Percentiles rank a stretch among this genome's conserved stretches.
Conservation (phyloP, 73 alveolate species). For the Paramecium primaurelia region DNA sequence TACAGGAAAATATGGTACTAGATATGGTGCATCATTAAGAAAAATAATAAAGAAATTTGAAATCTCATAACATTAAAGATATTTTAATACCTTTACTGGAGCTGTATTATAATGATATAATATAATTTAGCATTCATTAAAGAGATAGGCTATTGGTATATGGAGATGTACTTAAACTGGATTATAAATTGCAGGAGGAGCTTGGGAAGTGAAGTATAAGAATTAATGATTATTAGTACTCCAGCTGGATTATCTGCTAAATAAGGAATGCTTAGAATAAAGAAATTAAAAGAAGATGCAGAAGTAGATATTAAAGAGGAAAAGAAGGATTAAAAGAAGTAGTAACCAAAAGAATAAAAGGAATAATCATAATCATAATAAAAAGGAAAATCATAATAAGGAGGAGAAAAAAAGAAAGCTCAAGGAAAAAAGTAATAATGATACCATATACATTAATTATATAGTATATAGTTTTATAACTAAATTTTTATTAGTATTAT, state of each 20-base stretch:
- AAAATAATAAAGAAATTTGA: constrained; percentile 94
- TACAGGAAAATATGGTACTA: constrained; percentile 94
- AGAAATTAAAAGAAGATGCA: constrained; percentile 80
- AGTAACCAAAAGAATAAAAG: neutral
- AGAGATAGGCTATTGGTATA: constrained; percentile 85
- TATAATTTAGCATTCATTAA: constrained; percentile 68
- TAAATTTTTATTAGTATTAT: neutral
- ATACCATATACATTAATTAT: neutral
- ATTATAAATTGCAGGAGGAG: constrained; percentile 84
- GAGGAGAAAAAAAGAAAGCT: neutral
- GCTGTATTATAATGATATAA: constrained; percentile 53
- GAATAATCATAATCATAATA: neutral
- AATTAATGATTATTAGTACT: constrained; percentile 45
- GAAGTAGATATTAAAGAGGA: constrained; percentile 53
- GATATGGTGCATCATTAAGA: constrained; percentile 93
- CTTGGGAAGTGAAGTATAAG: constrained; percentile 70
- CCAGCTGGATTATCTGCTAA: constrained; percentile 79
- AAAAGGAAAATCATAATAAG: neutral
- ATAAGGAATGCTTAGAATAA: constrained; percentile 74
- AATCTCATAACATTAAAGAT: constrained; percentile 83
- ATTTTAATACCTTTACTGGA: constrained; percentile 92
- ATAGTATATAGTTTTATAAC: neutral
- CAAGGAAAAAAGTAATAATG: neutral
- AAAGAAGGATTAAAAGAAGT: neutral
- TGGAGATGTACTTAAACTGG: constrained; percentile 87